Conservation (phyloP, 495 filamentous ascomycete genomes). For the Tetracladium marchalianum region DNA sequence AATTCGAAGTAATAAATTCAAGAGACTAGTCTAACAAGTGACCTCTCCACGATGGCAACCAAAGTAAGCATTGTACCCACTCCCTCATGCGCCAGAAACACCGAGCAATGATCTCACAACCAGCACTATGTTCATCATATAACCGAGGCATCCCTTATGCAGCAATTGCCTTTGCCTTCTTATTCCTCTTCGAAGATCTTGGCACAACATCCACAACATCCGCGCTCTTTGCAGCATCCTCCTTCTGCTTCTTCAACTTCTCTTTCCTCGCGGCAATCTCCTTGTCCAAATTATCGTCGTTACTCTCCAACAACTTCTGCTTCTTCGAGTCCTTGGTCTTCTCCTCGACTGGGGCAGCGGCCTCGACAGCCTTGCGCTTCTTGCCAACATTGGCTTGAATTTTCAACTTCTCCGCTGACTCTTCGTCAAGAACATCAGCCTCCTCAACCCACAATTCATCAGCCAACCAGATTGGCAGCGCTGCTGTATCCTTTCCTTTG, state of each 20-base stretch:
- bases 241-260: constrained; percentile 46
- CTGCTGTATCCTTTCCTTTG: constrained; percentile 77
- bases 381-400: constrained; percentile 51
- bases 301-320: constrained; percentile 38
- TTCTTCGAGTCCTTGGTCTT: constrained; percentile 40
- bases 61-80: constrained; percentile 8
- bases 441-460: constrained; percentile 84
- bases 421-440: constrained; percentile 59
- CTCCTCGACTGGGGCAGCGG: constrained; percentile 31
- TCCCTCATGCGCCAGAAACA: constrained; percentile 4
- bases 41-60: constrained; percentile 20
- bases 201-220: constrained; percentile 20
- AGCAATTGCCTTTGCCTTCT: constrained; percentile 27
- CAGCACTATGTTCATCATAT: neutral
- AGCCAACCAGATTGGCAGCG: constrained; percentile 85
- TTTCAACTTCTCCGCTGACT: constrained; percentile 36
- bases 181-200: constrained; percentile 18
- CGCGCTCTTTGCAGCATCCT: constrained; percentile 12
- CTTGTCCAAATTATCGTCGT: constrained; percentile 48
- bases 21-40: neutral
- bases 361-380: constrained; percentile 52
- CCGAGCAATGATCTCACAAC: constrained; percentile 7
- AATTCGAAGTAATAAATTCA: neutral
- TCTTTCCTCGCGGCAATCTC: constrained; percentile 50
- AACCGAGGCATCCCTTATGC: neutral